These are phyloP conservation scores for Fusarium sp. DNA, from an alignment of 2,329 filamentous ascomycete species.

Conservation along the genomic window DNA sequence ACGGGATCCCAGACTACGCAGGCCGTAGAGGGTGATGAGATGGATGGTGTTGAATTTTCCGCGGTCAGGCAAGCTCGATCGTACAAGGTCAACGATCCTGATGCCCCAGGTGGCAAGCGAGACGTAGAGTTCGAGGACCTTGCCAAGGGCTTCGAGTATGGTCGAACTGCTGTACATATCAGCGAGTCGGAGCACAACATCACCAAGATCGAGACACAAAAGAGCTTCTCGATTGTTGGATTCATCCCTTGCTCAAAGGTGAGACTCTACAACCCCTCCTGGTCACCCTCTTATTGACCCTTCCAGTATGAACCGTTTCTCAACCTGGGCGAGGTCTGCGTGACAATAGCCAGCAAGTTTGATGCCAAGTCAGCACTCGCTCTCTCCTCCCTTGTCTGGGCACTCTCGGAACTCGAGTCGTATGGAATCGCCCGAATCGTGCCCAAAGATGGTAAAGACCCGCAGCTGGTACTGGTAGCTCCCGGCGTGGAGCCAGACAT, in stretches of 20 bases:
- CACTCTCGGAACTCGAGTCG: conserved; percentile 81
- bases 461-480: conserved; percentile 77
- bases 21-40: conserved; percentile 57
- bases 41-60: conserved; percentile 65
- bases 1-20: conserved; percentile 59
- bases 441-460: conserved; percentile 80
- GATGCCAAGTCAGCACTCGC: conserved; percentile 86
- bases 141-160: conserved; percentile 94
- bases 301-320: conserved; percentile 80
- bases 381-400: conserved; percentile 87
- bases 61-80: conserved; percentile 78
- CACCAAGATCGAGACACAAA: conserved; percentile 81
- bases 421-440: conserved; percentile 89
- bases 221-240: conserved; percentile 81
- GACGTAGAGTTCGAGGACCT: conserved; percentile 84
- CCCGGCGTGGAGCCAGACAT: conserved; percentile 80
- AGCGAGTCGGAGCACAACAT: conserved; percentile 85
- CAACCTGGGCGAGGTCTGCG: conserved; percentile 79
- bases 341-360: conserved; percentile 77
- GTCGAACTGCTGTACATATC: conserved; percentile 88
- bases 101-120: conserved; percentile 76
- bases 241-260: conserved; percentile 80
- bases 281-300: conserved; percentile 26
- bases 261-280: conserved; percentile 28
- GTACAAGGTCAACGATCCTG: conserved; percentile 81